Conservation (phyloP, 2,329 filamentous ascomycete species). For the Dryadomyces quercivorus region DNA sequence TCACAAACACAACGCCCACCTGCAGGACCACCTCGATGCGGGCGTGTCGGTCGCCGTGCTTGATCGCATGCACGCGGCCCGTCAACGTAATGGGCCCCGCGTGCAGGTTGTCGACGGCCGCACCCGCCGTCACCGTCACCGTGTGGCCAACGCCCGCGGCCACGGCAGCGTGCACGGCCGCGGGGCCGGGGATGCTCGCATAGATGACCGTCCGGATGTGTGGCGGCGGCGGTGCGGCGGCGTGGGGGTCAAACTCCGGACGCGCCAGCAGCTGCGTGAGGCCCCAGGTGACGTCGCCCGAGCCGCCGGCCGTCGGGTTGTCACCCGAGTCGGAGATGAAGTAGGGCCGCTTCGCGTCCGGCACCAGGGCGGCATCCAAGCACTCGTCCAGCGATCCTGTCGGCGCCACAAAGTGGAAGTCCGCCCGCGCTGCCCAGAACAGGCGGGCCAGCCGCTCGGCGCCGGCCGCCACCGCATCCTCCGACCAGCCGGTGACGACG, state of each 20-base stretch:
- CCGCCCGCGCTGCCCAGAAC: slow-evolving; percentile 33
- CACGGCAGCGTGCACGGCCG: slow-evolving; percentile 28
- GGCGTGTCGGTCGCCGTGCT: slow-evolving; percentile 35
- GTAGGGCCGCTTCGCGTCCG: slow-evolving; percentile 28
- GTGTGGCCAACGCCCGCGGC: slow-evolving; percentile 31
- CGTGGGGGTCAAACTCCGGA: slow-evolving; percentile 24
- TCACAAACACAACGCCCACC: slow-evolving; percentile 33
- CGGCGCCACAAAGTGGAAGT: slow-evolving; percentile 39
- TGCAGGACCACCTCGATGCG: slow-evolving; percentile 34
- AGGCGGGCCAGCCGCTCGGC: slow-evolving; percentile 31
- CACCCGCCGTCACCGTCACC: slow-evolving; percentile 38
- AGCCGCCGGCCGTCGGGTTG: slow-evolving; percentile 41
- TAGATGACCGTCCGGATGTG: slow-evolving; percentile 34
- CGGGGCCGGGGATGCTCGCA: slow-evolving; percentile 36
- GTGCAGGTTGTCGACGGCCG: slow-evolving; percentile 34
- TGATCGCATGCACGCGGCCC: slow-evolving; percentile 35
- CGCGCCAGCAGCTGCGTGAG: slow-evolving; percentile 30
- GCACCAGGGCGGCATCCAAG: slow-evolving; percentile 29
- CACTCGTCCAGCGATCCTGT: slow-evolving; percentile 34
- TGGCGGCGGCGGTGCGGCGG: slow-evolving; percentile 1
- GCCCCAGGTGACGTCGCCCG: slow-evolving; percentile 41
- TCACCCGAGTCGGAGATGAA: slow-evolving; percentile 45
- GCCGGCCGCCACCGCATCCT: slow-evolving; percentile 21
- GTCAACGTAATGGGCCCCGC: slow-evolving; percentile 37
- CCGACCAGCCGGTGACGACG: slow-evolving; percentile 38